Percentiles rank a stretch among this genome's conserved stretches.
These are phyloP conservation scores for Pseudogymnoascus sp. DNA, from an alignment of 2,329 filamentous ascomycete species.

Conservation along the genomic window DNA sequence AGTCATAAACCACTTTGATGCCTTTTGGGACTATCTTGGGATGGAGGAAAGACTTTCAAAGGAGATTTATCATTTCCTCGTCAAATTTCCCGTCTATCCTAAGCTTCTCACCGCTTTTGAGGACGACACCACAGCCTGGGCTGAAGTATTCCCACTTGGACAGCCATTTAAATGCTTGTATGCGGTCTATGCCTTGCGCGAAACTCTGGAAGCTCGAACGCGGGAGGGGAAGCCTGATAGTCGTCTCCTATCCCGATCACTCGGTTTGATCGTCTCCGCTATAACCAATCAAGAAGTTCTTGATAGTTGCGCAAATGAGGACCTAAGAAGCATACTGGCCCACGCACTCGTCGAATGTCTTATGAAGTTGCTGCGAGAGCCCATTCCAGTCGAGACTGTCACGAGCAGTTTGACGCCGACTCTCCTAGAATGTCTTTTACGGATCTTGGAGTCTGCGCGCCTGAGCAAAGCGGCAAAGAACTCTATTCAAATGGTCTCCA, in stretches of 20 bases:
- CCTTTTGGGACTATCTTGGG: slow-evolving; percentile 73
- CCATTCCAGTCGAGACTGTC: slow-evolving; percentile 28
- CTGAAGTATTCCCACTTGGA: slow-evolving; percentile 57
- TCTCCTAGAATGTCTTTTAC: slow-evolving; percentile 27
- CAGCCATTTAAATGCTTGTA: slow-evolving; percentile 69
- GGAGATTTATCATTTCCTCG: slow-evolving; percentile 64
- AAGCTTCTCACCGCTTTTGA: slow-evolving; percentile 53
- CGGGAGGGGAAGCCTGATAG: slow-evolving; percentile 9
- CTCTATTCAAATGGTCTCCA: slow-evolving; percentile 32
- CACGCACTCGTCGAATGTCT: slow-evolving; percentile 50
- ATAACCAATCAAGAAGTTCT: slow-evolving; percentile 50
- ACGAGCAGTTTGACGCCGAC: slow-evolving; percentile 26
- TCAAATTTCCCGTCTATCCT: slow-evolving; percentile 60
- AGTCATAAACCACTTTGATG: slow-evolving; percentile 72
- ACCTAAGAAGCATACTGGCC: slow-evolving; percentile 41
- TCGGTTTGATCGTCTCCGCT: slow-evolving; percentile 50
- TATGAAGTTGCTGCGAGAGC: slow-evolving; percentile 33
- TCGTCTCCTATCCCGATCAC: slow-evolving; percentile 31
- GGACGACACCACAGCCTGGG: slow-evolving; percentile 42
- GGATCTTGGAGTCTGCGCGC: slow-evolving; percentile 24
- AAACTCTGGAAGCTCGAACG: slow-evolving; percentile 41
- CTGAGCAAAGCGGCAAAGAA: slow-evolving; percentile 17
- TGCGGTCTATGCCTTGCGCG: slow-evolving; percentile 56
- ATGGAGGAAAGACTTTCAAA: slow-evolving; percentile 61
- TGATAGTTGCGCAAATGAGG: slow-evolving; percentile 34